Evolutionary conservation across 495 filamentous ascomycete species (phyloP).

Genomic region (Daldinia grandis): DNA sequence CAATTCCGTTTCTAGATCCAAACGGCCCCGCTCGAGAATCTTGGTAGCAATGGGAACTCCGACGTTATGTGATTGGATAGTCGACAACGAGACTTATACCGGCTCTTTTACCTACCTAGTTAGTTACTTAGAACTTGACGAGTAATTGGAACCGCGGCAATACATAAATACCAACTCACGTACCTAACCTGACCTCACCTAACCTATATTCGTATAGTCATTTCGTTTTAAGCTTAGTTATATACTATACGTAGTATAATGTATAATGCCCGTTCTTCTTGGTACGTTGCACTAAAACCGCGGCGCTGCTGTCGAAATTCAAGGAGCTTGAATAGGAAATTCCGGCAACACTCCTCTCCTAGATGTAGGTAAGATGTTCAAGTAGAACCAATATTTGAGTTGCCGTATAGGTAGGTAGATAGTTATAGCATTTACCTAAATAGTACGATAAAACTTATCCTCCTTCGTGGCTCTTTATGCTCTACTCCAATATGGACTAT

Average conservation of each 20-base stretch:
- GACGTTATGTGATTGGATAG: neutral
- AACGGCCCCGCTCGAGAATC: neutral
- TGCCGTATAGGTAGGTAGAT: neutral
- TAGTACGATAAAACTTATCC: neutral
- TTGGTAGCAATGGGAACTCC: neutral
- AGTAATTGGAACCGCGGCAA: neutral
- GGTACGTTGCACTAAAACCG: neutral
- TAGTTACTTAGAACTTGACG: neutral
- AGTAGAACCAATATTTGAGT: neutral
- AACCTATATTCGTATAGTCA: neutral
- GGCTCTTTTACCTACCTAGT: neutral
- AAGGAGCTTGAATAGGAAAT: neutral
- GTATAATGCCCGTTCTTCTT: neutral
- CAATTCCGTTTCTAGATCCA: conserved; percentile 15
- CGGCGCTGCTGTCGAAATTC: neutral
- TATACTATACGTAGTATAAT: neutral
- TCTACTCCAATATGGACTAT: too few species aligned
- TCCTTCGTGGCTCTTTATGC: neutral
- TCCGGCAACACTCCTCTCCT: neutral
- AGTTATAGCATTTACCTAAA: neutral
- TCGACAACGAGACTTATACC: neutral
- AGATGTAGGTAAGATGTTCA: neutral
- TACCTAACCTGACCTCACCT: too few species aligned
- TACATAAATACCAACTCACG: neutral
- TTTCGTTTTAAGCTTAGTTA: neutral